These are phyloP conservation scores for Scytalidium sp. DNA, from an alignment of 2,329 filamentous ascomycete genomes.

Conservation along the genomic window DNA sequence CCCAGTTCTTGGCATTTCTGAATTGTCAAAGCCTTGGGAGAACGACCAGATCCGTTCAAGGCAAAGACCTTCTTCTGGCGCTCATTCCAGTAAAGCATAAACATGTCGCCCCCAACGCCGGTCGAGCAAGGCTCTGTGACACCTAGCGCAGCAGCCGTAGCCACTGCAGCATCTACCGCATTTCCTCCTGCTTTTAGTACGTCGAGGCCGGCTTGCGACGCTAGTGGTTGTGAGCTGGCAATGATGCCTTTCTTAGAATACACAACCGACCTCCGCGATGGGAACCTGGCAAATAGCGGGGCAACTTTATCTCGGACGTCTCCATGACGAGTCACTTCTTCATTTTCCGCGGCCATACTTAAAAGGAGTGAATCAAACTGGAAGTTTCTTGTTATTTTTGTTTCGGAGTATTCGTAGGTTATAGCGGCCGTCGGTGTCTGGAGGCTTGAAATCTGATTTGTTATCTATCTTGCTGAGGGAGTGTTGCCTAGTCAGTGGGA, in stretches of 20 bases:
- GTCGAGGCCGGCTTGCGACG: constrained; percentile 77
- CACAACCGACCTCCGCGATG: constrained; percentile 80
- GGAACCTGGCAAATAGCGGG: constrained; percentile 53
- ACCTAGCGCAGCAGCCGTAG: neutral
- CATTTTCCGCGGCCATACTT: too few relatives aligned
- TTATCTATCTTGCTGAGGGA: too few relatives aligned
- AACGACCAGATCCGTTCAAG: neutral
- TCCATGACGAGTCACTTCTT: neutral
- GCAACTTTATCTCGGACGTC: neutral
- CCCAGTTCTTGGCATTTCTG: neutral
- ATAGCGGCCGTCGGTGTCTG: too few relatives aligned
- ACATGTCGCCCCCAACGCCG: neutral
- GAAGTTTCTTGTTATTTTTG: too few relatives aligned
- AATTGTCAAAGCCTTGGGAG: neutral
- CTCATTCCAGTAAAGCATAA: neutral
- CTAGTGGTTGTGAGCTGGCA: constrained; percentile 79
- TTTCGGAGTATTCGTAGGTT: too few relatives aligned
- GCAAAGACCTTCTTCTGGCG: neutral
- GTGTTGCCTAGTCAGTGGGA: too few relatives aligned
- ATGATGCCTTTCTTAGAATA: constrained; percentile 89
- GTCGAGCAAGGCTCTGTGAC: neutral
- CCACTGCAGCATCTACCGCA: constrained; percentile 37
- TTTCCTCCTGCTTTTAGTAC: constrained; percentile 84
- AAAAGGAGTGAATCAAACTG: too few relatives aligned
- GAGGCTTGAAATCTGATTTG: too few relatives aligned